Conservation (phyloP, 495 filamentous ascomycete species). For the Parmelia sp. region DNA sequence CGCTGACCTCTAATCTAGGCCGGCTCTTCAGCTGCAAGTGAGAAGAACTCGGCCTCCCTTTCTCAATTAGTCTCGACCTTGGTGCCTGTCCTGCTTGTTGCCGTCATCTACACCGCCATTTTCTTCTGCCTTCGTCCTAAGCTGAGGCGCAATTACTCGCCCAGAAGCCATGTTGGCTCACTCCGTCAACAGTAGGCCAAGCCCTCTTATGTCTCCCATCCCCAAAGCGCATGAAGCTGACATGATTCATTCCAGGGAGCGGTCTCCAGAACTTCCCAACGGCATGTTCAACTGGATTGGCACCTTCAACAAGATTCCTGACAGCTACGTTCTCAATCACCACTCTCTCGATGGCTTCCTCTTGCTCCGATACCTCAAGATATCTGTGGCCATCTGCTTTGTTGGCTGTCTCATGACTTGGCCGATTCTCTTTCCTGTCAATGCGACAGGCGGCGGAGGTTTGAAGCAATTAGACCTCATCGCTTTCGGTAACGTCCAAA, state of each 20-base stretch:
- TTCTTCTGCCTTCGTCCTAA: slow-evolving; percentile 74
- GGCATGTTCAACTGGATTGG: slow-evolving; percentile 71
- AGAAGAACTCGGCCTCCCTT: slow-evolving; percentile 21
- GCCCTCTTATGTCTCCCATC: neutral
- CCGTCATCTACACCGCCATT: slow-evolving; percentile 55
- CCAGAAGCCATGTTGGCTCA: slow-evolving; percentile 77
- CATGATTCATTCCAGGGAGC: slow-evolving; percentile 44
- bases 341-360: slow-evolving; percentile 87
- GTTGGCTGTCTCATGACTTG: slow-evolving; percentile 76
- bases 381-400: slow-evolving; percentile 64
- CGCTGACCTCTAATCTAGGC: slow-evolving; percentile 6
- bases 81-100: slow-evolving; percentile 59
- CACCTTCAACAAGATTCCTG: slow-evolving; percentile 70
- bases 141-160: slow-evolving; percentile 74
- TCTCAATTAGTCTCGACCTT: slow-evolving; percentile 59
- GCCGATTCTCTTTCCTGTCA: slow-evolving; percentile 80
- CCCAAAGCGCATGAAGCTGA: slow-evolving; percentile 4
- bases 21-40: slow-evolving; percentile 4
- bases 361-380: slow-evolving; percentile 76
- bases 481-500: slow-evolving; percentile 62
- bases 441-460: slow-evolving; percentile 60
- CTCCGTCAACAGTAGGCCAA: slow-evolving; percentile 51
- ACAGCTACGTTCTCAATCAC: slow-evolving; percentile 79
- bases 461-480: slow-evolving; percentile 70
- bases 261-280: slow-evolving; percentile 58